Percentiles rank a stretch among this genome's conserved stretches.
Evolutionary conservation across 805 yeast species (phyloP).

Genomic region (Pichia nakasei): DNA sequence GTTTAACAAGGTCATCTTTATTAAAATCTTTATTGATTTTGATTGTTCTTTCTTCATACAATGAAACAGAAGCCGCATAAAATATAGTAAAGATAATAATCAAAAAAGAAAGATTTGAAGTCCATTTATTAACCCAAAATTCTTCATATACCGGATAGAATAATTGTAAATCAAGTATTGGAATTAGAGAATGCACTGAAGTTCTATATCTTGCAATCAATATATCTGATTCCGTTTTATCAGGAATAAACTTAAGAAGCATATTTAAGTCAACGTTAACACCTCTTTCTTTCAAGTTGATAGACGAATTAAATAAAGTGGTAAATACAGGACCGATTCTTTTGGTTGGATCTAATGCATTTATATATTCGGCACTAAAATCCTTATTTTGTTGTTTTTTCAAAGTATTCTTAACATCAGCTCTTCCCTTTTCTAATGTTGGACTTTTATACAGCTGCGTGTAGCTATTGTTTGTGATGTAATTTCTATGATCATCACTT

Average conservation of each 20-base stretch:
- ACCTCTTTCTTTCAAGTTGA: conserved; percentile 6
- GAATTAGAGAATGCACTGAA: conserved; percentile 49
- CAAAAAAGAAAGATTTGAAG: conserved; percentile 36
- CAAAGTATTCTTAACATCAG: too few species aligned
- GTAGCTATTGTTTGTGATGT: too few species aligned
- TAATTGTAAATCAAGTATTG: conserved; percentile 39
- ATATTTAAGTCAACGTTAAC: background rate
- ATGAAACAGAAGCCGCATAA: conserved; percentile 51
- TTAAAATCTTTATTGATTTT: conserved; percentile 11
- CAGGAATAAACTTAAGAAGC: conserved; percentile 30
- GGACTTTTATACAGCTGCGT: too few species aligned
- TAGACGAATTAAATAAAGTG: conserved; percentile 19
- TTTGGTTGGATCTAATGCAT: conserved; percentile 6
- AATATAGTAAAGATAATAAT: conserved; percentile 43
- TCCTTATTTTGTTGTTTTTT: too few species aligned
- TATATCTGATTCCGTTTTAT: conserved; percentile 36
- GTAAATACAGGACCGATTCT: conserved; percentile 19
- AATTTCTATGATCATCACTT: too few species aligned
- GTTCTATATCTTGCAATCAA: conserved; percentile 39
- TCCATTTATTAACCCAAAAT: conserved; percentile 34
- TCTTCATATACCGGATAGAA: conserved; percentile 38
- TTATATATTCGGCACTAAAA: too few species aligned
- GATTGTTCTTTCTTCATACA: conserved; percentile 49
- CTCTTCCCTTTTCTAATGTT: too few species aligned
- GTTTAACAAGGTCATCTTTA: conserved; percentile 28